These are phyloP conservation scores for Pestalotiopsis fici DNA, from an alignment of 2,329 filamentous ascomycete genomes.

Conservation along the genomic window DNA sequence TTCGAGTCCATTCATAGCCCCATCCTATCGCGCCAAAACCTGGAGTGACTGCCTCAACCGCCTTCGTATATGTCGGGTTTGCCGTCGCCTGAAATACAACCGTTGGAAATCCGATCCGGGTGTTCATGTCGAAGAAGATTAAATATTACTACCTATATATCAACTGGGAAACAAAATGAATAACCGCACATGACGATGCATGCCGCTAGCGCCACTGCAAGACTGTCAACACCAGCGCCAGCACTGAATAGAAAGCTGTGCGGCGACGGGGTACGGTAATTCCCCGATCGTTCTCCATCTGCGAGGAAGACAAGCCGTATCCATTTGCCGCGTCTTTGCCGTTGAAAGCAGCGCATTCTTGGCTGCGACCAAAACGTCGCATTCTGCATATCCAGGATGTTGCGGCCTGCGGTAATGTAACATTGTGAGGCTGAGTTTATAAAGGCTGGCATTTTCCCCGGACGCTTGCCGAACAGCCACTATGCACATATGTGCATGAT, in stretches of 20 bases:
- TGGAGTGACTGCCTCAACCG: too few species aligned
- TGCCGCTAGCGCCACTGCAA: too few species aligned
- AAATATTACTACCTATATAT: too few species aligned
- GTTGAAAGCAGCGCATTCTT: neutral
- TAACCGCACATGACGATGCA: too few species aligned
- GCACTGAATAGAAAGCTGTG: neutral
- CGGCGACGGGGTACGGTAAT: neutral
- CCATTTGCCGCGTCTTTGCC: neutral
- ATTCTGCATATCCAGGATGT: neutral
- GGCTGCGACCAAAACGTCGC: neutral
- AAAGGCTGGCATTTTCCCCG: neutral
- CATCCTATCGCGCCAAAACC: too few species aligned
- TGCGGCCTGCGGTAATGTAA: neutral
- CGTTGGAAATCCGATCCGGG: too few species aligned
- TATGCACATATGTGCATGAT: neutral
- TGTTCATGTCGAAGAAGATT: too few species aligned
- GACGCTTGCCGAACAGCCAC: neutral
- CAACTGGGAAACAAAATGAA: too few species aligned
- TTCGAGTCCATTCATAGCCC: too few species aligned
- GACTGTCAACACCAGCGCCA: too few species aligned
- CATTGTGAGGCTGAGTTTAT: neutral
- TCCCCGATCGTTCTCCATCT: neutral
- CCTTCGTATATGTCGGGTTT: too few species aligned
- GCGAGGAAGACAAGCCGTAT: neutral
- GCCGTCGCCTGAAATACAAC: too few species aligned